A percentile compares a stretch with the other conserved stretches of the same genome.
Evolutionary conservation across 257 asterid genomes (phyloP).

Genomic region (Nicotiana noctiflora): DNA sequence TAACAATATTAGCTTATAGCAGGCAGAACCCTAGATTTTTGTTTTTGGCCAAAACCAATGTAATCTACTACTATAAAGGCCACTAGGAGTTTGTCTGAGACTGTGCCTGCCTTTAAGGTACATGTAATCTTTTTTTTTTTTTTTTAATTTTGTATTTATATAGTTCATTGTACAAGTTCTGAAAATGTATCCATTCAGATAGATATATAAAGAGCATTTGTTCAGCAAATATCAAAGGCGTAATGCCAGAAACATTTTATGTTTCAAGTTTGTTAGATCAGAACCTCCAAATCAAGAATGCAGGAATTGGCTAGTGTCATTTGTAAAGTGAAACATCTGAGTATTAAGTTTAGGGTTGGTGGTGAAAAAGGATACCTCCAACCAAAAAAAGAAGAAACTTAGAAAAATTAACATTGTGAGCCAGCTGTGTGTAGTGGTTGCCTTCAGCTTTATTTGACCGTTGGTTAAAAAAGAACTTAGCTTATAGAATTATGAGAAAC

Average conservation of each 20-base stretch:
- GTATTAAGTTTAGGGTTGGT: neutral
- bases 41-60: conserved; percentile 22
- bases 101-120: conserved; percentile 24
- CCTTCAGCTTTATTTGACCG: neutral
- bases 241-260: neutral
- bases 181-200: conserved; percentile 20
- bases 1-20: neutral
- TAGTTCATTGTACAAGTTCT: conserved; percentile 32
- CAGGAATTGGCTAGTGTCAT: neutral
- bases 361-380: neutral
- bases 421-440: neutral
- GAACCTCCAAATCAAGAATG: neutral
- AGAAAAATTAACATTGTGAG: neutral
- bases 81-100: conserved; percentile 30
- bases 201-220: conserved; percentile 26
- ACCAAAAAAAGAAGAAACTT: neutral
- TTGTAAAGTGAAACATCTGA: neutral
- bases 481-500: neutral
- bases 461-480: neutral
- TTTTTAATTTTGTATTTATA: conserved; percentile 34
- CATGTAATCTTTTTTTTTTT: conserved; percentile 13
- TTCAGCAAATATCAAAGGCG: conserved; percentile 9
- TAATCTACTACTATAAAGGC: conserved; percentile 21
- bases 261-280: neutral
- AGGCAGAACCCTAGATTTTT: conserved; percentile 5